Conservation (phyloP, 371 early-diverging fungal genomes). For the Circinella minor region DNA sequence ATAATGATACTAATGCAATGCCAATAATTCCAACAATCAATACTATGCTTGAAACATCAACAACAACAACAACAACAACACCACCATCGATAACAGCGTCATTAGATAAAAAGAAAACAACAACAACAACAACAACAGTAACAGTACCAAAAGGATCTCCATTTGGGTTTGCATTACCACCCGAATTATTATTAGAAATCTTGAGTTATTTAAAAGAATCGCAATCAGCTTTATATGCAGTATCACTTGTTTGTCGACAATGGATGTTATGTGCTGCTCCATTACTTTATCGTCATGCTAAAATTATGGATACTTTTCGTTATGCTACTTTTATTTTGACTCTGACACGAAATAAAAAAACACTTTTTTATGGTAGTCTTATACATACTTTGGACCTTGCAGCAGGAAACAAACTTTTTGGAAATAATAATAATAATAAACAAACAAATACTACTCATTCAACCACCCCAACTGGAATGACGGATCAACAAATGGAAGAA, state of each 20-base stretch:
- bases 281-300: constrained; percentile 54
- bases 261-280: constrained; percentile 62
- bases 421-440: background rate
- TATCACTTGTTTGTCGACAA: constrained; percentile 55
- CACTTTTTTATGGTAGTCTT: constrained; percentile 38
- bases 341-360: constrained; percentile 43
- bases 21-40: too few relatives aligned
- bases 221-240: constrained; percentile 45
- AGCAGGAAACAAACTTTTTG: constrained; percentile 19
- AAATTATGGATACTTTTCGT: constrained; percentile 54
- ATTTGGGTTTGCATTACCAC: constrained; percentile 37
- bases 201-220: constrained; percentile 35
- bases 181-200: constrained; percentile 53
- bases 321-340: constrained; percentile 69
- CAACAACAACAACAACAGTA: background rate
- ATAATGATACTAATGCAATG: too few relatives aligned
- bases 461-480: too few relatives aligned
- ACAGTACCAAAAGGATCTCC: constrained; percentile 11
- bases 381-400: constrained; percentile 41
- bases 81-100: background rate
- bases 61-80: background rate
- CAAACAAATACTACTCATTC: background rate
- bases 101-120: background rate
- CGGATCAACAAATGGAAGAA: too few relatives aligned
- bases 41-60: background rate